phyloP scores from a whole-genome alignment of 257 asterid species.

The Jaltomata sinuosa region DNA sequence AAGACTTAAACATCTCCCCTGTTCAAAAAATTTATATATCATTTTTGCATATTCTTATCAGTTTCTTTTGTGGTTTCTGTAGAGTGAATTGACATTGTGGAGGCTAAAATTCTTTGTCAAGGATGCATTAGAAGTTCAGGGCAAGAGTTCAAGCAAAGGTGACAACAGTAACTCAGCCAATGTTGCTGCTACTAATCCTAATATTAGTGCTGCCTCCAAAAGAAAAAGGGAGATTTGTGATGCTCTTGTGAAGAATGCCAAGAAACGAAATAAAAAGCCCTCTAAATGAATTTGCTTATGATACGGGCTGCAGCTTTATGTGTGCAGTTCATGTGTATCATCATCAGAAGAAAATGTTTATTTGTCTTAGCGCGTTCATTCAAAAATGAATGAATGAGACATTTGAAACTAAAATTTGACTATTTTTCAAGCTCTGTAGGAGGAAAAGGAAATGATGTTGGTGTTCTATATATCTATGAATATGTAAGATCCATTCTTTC shows the following conservation, averaged over 20 bases:
- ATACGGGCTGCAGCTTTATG: not conserved
- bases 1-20: not conserved
- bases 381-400: not conserved
- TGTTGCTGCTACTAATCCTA: conserved; percentile 16
- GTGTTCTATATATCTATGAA: not conserved
- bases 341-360: not conserved
- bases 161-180: conserved; percentile 15
- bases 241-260: conserved; percentile 57
- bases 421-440: not conserved
- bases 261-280: conserved; percentile 34
- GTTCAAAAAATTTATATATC: not conserved
- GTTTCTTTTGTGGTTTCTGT: conserved; percentile 7
- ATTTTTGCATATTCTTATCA: conserved; percentile 8
- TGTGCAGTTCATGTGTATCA: not conserved
- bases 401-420: not conserved
- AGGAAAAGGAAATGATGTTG: not conserved
- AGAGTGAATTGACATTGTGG: conserved; percentile 87
- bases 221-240: conserved; percentile 45
- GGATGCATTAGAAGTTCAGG: conserved; percentile 37
- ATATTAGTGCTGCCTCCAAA: conserved; percentile 26
- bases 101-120: conserved; percentile 66
- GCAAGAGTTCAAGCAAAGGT: conserved; percentile 24
- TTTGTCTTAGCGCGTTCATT: not conserved
- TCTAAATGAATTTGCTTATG: not conserved
- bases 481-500: not conserved